Evolutionary conservation across 108 stramenopile genomes (phyloP).

Genomic region (Cyclotella choctawhatcheeana): DNA sequence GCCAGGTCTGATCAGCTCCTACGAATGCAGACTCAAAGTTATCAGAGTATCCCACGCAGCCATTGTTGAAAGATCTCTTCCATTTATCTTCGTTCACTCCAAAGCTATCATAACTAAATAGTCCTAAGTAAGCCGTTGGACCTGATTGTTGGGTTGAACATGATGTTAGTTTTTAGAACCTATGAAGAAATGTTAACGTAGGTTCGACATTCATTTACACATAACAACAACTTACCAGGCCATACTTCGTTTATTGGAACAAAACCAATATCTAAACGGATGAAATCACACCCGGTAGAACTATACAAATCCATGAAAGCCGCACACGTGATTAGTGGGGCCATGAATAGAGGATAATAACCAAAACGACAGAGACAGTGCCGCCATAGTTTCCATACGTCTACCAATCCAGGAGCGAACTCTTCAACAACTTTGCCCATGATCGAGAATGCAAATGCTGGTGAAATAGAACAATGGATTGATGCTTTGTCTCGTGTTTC

Average conservation of each 20-base stretch:
- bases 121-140: constrained; percentile 15
- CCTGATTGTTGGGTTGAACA: no score
- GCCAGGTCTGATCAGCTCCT: constrained; percentile 70
- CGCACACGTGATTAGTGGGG: constrained; percentile 66
- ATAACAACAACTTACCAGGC: no score
- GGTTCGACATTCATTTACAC: no score
- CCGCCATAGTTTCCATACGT: constrained; percentile 67
- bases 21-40: constrained; percentile 63
- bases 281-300: constrained; percentile 70
- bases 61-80: constrained; percentile 43
- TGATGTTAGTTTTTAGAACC: no score
- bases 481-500: not conserved
- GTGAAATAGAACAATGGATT: not conserved
- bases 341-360: constrained; percentile 77
- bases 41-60: constrained; percentile 56
- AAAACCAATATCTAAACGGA: constrained; percentile 77
- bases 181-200: no score
- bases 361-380: constrained; percentile 83
- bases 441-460: not conserved
- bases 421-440: not conserved
- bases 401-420: constrained; percentile 28
- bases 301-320: constrained; percentile 72
- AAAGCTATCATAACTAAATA: constrained; percentile 26
- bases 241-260: constrained; percentile 65
- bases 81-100: constrained; percentile 22